Percentiles rank a stretch among this genome's conserved stretches.
Evolutionary conservation across 177 flowering plant species (phyloP).

Genomic region (Telopea speciosissima): DNA sequence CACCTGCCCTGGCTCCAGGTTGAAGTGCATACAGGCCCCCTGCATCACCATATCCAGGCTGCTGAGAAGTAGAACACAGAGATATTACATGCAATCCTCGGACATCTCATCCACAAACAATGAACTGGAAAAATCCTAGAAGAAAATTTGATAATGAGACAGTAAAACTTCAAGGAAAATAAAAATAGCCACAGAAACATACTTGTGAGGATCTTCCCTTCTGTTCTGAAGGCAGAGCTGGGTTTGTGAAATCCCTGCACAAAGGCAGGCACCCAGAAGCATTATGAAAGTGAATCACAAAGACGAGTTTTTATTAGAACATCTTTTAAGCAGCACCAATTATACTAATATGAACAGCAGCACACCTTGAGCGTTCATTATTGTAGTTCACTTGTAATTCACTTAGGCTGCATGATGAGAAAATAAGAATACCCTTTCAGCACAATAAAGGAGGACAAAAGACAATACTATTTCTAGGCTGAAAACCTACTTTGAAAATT

Average conservation of each 20-base stretch:
- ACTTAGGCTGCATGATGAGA: conserved; percentile 57
- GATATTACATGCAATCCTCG: not conserved
- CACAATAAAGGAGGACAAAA: not conserved
- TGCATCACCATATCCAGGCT: conserved; percentile 75
- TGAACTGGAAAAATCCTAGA: not conserved
- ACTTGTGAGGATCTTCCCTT: conserved; percentile 87
- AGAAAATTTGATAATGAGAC: not conserved
- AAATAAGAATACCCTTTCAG: conserved; percentile 7
- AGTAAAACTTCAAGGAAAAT: not conserved
- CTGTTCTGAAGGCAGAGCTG: conserved; percentile 80
- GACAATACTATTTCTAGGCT: conserved; percentile 1
- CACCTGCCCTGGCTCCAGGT: conserved; percentile 53
- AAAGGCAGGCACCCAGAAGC: not conserved
- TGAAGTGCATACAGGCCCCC: conserved; percentile 56
- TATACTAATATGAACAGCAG: not conserved
- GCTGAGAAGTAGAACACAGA: conserved; percentile 19
- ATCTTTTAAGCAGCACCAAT: not conserved
- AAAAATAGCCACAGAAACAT: conserved; percentile 15
- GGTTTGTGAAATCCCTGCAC: conserved; percentile 93
- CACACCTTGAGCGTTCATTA: conserved; percentile 91
- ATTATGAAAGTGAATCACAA: not conserved
- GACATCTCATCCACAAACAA: not conserved
- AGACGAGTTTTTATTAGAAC: not conserved
- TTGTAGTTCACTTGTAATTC: conserved; percentile 97
- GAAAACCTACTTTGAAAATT: conserved; percentile 77